Evolutionary conservation across 345 rosid genomes (phyloP).

Genomic region (Passiflora organensis): DNA sequence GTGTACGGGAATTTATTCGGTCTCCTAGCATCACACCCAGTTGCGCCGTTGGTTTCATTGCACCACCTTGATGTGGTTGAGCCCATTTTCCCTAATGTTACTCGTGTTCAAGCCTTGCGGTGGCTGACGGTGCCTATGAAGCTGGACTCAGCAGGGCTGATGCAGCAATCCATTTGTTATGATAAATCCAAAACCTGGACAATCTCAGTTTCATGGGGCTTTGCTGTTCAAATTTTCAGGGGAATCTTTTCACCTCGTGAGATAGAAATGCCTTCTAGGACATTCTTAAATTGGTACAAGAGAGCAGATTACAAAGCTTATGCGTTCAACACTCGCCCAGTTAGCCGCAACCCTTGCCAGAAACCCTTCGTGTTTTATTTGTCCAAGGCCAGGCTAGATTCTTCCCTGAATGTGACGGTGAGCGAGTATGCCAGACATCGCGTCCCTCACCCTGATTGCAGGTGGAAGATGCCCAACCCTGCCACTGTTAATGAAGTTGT

Average conservation of each 20-base stretch:
- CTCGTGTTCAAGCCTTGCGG: constrained; percentile 58
- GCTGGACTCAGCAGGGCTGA: constrained; percentile 58
- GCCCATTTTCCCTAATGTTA: constrained; percentile 75
- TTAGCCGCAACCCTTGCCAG: constrained; percentile 81
- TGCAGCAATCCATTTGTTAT: constrained; percentile 80
- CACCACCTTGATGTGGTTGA: constrained; percentile 88
- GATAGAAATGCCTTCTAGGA: constrained; percentile 92
- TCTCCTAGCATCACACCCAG: constrained; percentile 69
- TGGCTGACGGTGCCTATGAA: constrained; percentile 73
- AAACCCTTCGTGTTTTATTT: constrained; percentile 78
- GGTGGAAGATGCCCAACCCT: constrained; percentile 83
- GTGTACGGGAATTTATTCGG: constrained; percentile 80
- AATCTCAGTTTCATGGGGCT: constrained; percentile 67
- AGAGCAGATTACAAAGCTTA: constrained; percentile 87
- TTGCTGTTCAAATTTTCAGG: constrained; percentile 79
- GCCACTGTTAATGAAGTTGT: constrained; percentile 35
- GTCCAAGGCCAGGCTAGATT: constrained; percentile 42
- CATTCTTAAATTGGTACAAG: constrained; percentile 93
- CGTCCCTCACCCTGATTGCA: constrained; percentile 55
- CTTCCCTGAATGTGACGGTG: constrained; percentile 45
- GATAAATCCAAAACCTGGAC: constrained; percentile 50
- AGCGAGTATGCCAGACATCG: constrained; percentile 53
- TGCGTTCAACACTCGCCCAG: constrained; percentile 92
- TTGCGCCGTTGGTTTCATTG: constrained; percentile 77
- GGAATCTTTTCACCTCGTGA: constrained; percentile 62